Conservation (phyloP, 169 alveolate genomes). For the Plasmodium adleri region DNA sequence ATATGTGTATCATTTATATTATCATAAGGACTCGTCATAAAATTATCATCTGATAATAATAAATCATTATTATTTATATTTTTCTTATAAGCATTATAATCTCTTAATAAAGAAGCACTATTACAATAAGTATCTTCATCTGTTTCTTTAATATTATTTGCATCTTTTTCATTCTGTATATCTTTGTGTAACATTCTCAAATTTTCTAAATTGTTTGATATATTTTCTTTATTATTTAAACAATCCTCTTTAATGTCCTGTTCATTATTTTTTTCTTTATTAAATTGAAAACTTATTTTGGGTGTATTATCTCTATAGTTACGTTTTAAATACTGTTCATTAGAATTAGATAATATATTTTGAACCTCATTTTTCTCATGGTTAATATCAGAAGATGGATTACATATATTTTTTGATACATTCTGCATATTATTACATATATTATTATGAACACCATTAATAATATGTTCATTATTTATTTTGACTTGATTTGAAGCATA, state of each 20-base stretch:
- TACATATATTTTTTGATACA: background rate
- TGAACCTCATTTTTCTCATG: conserved; percentile 7
- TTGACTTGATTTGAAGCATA: background rate
- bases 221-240: conserved; percentile 17
- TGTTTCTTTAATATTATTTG: background rate
- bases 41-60: background rate
- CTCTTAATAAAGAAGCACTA: background rate
- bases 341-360: background rate
- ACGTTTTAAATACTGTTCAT: conserved; percentile 43
- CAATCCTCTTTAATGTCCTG: conserved; percentile 4
- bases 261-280: conserved; percentile 7
- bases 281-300: conserved; percentile 15
- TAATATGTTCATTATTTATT: background rate
- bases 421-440: conserved; percentile 1
- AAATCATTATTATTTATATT: background rate
- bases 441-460: background rate
- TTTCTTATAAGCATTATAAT: background rate
- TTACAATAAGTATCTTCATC: background rate
- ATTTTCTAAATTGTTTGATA: background rate
- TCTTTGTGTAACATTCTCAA: background rate
- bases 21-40: background rate
- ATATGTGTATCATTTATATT: conserved; percentile 3
- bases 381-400: background rate
- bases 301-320: conserved; percentile 37
- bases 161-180: background rate